A percentile compares a stretch with the other conserved stretches of the same genome.
phyloP scores from a whole-genome alignment of 1,284 basidiomycete genomes.

The Cerioporus squamosus region DNA sequence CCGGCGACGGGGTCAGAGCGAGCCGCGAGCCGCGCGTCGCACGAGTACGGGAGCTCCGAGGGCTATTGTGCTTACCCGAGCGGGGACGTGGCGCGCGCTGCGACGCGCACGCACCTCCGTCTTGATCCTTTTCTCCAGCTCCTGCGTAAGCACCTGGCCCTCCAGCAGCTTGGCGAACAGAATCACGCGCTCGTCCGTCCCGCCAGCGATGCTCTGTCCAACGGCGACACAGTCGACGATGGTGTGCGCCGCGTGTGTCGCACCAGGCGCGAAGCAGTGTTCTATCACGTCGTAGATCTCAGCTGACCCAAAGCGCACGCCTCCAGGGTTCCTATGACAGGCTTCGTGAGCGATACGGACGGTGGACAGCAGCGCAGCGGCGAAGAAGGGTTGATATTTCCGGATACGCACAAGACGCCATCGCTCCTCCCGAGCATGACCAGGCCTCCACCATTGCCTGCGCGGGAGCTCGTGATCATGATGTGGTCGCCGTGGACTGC shows the following conservation, averaged over 20 bases:
- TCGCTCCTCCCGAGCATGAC: constrained; percentile 86
- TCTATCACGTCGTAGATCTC: constrained; percentile 89
- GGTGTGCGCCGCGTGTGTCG: constrained; percentile 45
- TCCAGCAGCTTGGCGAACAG: constrained; percentile 78
- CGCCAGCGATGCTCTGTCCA: constrained; percentile 72
- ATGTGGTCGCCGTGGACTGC: constrained; percentile 81
- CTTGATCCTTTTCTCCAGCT: constrained; percentile 63
- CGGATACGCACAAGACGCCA: constrained; percentile 69
- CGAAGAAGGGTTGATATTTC: constrained; percentile 10
- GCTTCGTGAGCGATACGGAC: constrained; percentile 13
- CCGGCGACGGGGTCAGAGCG: not conserved
- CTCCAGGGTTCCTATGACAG: constrained; percentile 73
- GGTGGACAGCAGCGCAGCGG: constrained; percentile 22
- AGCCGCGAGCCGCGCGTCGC: not conserved
- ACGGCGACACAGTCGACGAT: constrained; percentile 79
- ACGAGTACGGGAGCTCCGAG: constrained; percentile 8
- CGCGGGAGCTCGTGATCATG: constrained; percentile 64
- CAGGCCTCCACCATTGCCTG: constrained; percentile 77
- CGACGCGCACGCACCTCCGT: constrained; percentile 66
- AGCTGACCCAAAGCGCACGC: constrained; percentile 84
- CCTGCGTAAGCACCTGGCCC: constrained; percentile 53
- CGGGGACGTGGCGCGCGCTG: constrained; percentile 78
- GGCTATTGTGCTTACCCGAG: constrained; percentile 50
- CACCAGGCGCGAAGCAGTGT: constrained; percentile 50
- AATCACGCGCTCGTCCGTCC: constrained; percentile 83